Conservation (phyloP, 78 protist species). For the Planoprotostelium fungivorum region DNA sequence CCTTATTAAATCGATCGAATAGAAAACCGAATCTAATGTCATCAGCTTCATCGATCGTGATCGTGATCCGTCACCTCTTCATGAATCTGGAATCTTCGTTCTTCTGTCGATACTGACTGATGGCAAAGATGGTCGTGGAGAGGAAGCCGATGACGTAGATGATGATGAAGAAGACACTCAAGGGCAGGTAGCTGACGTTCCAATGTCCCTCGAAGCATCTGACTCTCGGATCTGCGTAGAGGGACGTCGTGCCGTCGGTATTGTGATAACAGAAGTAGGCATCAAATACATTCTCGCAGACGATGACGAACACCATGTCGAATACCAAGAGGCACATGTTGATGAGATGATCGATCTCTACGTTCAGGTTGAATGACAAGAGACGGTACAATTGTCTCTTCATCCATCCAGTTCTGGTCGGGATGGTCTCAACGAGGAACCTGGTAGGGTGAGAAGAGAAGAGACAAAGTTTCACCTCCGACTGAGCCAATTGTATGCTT, state of each 20-base stretch:
- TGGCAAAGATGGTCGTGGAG: neutral
- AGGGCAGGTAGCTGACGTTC: neutral
- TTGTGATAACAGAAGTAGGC: neutral
- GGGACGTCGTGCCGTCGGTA: neutral
- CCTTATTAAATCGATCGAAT: neutral
- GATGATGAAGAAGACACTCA: neutral
- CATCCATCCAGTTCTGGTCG: no score
- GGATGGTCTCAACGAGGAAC: no score
- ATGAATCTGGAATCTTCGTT: neutral
- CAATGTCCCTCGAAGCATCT: neutral
- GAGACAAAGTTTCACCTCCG: no score
- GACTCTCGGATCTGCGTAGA: neutral
- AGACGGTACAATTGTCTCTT: no score
- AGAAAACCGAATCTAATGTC: neutral
- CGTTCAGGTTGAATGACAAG: neutral
- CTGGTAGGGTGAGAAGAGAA: no score
- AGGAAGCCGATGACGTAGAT: neutral
- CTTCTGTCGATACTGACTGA: neutral
- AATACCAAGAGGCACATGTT: neutral
- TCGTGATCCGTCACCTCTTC: neutral
- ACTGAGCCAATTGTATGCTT: no score
- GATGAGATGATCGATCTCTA: neutral
- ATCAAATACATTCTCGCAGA: neutral
- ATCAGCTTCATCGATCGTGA: neutral
- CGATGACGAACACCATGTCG: neutral